These are phyloP conservation scores for Argentina anserina DNA, from an alignment of 306 rosid species.

Conservation along the genomic window DNA sequence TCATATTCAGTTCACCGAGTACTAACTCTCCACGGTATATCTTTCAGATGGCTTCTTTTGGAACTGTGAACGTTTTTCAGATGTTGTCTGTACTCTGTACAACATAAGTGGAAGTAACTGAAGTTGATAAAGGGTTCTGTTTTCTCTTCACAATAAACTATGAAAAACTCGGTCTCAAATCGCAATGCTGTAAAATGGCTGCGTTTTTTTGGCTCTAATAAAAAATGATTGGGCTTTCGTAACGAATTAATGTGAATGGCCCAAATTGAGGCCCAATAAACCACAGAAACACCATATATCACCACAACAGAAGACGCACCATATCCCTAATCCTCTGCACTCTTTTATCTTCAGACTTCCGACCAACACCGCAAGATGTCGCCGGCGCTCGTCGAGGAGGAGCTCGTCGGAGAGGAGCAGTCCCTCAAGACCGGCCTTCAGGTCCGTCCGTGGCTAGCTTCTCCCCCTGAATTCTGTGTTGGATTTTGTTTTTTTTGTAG, in stretches of 20 bases:
- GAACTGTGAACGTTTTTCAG: too few species aligned
- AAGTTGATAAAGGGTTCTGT: too few species aligned
- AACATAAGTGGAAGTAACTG: too few species aligned
- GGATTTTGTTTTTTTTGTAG: not conserved
- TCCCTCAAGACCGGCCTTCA: conserved; percentile 36
- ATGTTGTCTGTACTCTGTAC: too few species aligned
- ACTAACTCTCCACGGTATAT: not conserved
- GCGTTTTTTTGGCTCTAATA: too few species aligned
- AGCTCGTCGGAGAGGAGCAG: conserved; percentile 31
- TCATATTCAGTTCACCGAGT: not conserved
- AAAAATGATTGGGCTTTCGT: not conserved
- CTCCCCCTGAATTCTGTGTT: not conserved
- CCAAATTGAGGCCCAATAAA: not conserved
- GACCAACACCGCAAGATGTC: conserved; percentile 43
- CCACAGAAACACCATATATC: not conserved
- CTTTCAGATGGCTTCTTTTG: not conserved
- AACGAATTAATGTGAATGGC: not conserved
- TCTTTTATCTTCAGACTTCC: conserved; percentile 4
- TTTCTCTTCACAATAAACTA: too few species aligned
- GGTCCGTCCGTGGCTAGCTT: conserved; percentile 18
- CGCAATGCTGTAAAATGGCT: too few species aligned
- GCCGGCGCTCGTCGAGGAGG: conserved; percentile 63
- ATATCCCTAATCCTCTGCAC: not conserved
- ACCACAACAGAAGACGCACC: not conserved
- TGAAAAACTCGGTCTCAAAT: too few species aligned